phyloP scores from a whole-genome alignment of 148 eudicot genomes.

The Fagopyrum homotropicum region DNA sequence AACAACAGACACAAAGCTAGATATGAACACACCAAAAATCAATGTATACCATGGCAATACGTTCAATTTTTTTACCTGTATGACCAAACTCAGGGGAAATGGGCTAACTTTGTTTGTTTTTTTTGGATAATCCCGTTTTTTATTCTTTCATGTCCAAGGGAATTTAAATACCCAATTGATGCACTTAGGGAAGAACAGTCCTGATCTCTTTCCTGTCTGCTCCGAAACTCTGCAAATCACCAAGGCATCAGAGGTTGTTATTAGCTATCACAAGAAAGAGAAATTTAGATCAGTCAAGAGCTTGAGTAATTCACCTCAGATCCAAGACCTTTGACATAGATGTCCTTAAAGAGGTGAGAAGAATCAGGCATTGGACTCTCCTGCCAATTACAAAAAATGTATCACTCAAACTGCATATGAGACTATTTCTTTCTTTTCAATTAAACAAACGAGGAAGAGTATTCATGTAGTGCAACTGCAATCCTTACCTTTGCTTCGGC shows the following conservation, averaged over 20 bases:
- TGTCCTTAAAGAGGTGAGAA: conserved; percentile 73
- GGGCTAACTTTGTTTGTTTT: not conserved
- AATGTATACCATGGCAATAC: not conserved
- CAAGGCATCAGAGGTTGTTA: not conserved
- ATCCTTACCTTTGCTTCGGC: conserved; percentile 50
- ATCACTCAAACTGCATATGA: not conserved
- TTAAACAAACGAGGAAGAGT: not conserved
- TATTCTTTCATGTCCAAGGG: not conserved
- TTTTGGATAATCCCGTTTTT: not conserved
- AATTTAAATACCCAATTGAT: conserved; percentile 9
- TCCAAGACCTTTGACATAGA: conserved; percentile 75
- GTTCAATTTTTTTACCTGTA: conserved; percentile 4
- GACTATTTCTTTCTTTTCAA: not conserved
- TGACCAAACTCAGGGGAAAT: not conserved
- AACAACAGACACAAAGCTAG: not conserved
- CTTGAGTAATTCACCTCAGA: conserved; percentile 49
- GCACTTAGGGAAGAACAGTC: conserved; percentile 56
- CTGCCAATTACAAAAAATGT: conserved; percentile 28
- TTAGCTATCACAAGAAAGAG: not conserved
- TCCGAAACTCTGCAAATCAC: conserved; percentile 61
- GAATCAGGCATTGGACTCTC: conserved; percentile 90
- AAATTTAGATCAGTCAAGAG: not conserved
- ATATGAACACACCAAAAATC: conserved; percentile 9
- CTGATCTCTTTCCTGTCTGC: conserved; percentile 84
- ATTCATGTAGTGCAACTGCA: conserved; percentile 7